Percentiles rank a stretch among this genome's conserved stretches.
Evolutionary conservation across 2,329 filamentous ascomycete species (phyloP).

Genomic region (Pseudocercospora pini-densiflorae): DNA sequence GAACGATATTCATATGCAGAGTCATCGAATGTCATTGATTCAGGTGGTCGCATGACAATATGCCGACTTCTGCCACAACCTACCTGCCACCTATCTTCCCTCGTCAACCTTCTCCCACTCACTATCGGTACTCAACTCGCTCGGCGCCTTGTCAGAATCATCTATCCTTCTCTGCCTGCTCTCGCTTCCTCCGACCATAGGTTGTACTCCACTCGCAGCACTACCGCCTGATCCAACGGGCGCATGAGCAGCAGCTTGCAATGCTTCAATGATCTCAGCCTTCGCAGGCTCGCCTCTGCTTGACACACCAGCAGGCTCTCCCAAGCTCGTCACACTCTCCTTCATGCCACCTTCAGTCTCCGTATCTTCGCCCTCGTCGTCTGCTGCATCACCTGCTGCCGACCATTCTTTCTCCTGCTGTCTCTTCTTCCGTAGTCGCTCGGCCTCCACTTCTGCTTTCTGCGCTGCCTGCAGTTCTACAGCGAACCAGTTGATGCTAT

Average conservation of each 20-base stretch:
- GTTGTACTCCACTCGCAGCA: constrained; percentile 21
- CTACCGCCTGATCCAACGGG: constrained; percentile 10
- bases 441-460: constrained; percentile 55
- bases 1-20: not conserved
- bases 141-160: constrained; percentile 33
- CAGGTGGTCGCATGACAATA: constrained; percentile 3
- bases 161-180: constrained; percentile 31
- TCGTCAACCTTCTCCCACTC: constrained; percentile 97
- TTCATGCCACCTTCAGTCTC: constrained; percentile 41
- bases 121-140: constrained; percentile 73
- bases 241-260: constrained; percentile 2
- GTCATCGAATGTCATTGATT: constrained; percentile 4
- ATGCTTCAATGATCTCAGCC: not conserved
- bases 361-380: constrained; percentile 54
- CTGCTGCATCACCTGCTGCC: constrained; percentile 57
- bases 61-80: not conserved
- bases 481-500: constrained; percentile 96
- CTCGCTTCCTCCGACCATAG: constrained; percentile 10
- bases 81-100: constrained; percentile 49
- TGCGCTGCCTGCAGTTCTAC: constrained; percentile 60
- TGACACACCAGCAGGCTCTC: constrained; percentile 15
- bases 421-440: constrained; percentile 48
- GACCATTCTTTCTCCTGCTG: constrained; percentile 26
- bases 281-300: constrained; percentile 15
- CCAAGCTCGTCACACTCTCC: constrained; percentile 20